phyloP scores from a whole-genome alignment of 1,284 basidiomycete genomes.

The Earliella scabrosa region DNA sequence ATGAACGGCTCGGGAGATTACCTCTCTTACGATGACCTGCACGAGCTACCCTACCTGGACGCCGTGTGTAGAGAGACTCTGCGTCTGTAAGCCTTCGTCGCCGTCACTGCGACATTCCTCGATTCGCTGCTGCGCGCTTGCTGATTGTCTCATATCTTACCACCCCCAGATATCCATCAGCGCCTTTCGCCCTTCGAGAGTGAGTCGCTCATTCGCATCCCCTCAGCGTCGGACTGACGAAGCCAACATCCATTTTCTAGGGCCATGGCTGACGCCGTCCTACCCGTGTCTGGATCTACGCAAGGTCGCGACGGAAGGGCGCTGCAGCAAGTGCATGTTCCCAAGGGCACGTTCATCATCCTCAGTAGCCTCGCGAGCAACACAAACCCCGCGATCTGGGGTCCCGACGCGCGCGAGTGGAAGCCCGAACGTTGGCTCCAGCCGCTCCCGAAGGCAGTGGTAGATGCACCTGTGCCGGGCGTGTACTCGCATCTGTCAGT shows the following conservation, averaged over 20 bases:
- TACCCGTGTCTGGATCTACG: neutral
- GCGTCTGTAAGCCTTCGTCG: conserved; percentile 1
- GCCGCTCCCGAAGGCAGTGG: neutral
- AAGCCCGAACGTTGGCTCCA: conserved; percentile 23
- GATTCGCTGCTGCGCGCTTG: too few relatives aligned
- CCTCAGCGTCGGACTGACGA: neutral
- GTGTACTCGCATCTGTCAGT: neutral
- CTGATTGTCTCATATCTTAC: too few relatives aligned
- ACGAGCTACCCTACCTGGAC: conserved; percentile 10
- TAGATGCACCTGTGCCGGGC: neutral
- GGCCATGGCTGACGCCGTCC: neutral
- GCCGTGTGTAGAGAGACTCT: conserved; percentile 8
- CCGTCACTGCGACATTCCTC: too few relatives aligned
- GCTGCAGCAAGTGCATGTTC: neutral
- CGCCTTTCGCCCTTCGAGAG: too few relatives aligned
- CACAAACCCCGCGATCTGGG: conserved; percentile 23
- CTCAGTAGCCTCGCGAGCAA: neutral
- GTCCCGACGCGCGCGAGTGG: conserved; percentile 20
- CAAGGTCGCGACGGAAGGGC: neutral
- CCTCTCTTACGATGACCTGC: conserved; percentile 7
- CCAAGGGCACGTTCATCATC: neutral
- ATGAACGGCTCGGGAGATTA: neutral
- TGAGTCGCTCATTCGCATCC: neutral
- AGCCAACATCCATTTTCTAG: neutral
- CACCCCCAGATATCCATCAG: too few relatives aligned